phyloP scores from a whole-genome alignment of 768 basidiomycete genomes.

The Gymnopilus junonius region DNA sequence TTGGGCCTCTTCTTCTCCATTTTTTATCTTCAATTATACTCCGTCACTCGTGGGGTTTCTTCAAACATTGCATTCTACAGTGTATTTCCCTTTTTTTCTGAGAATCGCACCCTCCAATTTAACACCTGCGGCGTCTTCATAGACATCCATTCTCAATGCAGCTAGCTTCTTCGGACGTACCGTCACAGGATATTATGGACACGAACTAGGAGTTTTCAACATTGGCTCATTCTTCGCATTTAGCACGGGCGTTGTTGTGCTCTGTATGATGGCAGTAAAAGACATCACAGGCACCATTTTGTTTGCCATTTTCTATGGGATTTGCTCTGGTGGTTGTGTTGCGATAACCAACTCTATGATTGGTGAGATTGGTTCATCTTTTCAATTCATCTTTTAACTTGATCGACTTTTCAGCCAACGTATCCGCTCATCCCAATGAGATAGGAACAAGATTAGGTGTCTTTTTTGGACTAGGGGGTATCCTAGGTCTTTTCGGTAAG shows the following conservation, averaged over 20 bases:
- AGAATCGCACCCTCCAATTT: background rate
- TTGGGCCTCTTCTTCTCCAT: constrained; percentile 46
- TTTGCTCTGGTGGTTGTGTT: constrained; percentile 48
- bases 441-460: constrained; percentile 51
- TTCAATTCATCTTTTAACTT: background rate
- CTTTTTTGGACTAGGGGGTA: constrained; percentile 40
- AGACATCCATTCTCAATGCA: constrained; percentile 60
- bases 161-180: constrained; percentile 58
- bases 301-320: constrained; percentile 45
- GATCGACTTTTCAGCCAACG: constrained; percentile 23
- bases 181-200: constrained; percentile 45
- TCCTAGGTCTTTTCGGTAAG: constrained; percentile 39
- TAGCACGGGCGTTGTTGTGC: constrained; percentile 37
- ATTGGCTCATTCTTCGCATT: constrained; percentile 40
- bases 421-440: constrained; percentile 47
- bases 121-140: background rate
- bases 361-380: constrained; percentile 29
- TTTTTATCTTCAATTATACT: constrained; percentile 57
- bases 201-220: constrained; percentile 47
- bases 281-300: constrained; percentile 36
- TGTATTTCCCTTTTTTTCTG: constrained; percentile 28
- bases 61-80: constrained; percentile 52
- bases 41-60: constrained; percentile 44
- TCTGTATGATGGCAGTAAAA: constrained; percentile 45
- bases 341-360: constrained; percentile 34